Evolutionary conservation across 129 eudicot genomes (phyloP), one percentile per base, ranked within the genome.

Genomic region (Oenanthe sinensis): DNA sequence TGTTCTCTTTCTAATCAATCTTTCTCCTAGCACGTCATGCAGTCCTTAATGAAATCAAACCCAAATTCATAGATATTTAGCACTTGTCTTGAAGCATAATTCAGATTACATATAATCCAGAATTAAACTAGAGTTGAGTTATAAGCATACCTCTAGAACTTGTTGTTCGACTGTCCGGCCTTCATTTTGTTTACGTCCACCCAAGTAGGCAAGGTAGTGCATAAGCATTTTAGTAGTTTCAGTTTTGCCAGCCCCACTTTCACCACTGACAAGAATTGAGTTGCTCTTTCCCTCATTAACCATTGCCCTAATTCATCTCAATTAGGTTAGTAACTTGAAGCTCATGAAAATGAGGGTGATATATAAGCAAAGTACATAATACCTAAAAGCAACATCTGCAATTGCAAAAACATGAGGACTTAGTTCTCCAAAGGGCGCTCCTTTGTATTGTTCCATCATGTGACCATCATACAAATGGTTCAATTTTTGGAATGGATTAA

Each of bases 401-500:
- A 84, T 74, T 14, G 81, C 81, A 80, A 79, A 84, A 80, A 80
- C 81, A 80, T 79, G 83, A 52, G 83, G 81, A 76, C 86, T 84
- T 50, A 84, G 69, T 45, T 84, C 86, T 40, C 86, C 84, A 40
- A 84, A 73, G 24, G 77, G 58, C 70, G 86, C 81, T 58, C 86
- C 86, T 84, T 76, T 80, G 62, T 84, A 79, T 84, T 80, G 86
- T 55, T 80, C 78, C 87, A 80, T 84, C 87, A 84, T 84, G 81
- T 80, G 79, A 30, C 73, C 78, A 71, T 84, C 87, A 84, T 84
- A 84, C 78, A 84, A 24, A 71, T 84, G 84, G 43, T 75, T 80
- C 63, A 84, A 42, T 71, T 80, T 80, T 84, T 80, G 81, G 49
- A 84, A 80, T 46, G 87, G 84, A 48, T 84, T 84, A 16, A 79